Conservation (phyloP, 2,329 filamentous ascomycete genomes). For the Plenodomus lindquistii region DNA sequence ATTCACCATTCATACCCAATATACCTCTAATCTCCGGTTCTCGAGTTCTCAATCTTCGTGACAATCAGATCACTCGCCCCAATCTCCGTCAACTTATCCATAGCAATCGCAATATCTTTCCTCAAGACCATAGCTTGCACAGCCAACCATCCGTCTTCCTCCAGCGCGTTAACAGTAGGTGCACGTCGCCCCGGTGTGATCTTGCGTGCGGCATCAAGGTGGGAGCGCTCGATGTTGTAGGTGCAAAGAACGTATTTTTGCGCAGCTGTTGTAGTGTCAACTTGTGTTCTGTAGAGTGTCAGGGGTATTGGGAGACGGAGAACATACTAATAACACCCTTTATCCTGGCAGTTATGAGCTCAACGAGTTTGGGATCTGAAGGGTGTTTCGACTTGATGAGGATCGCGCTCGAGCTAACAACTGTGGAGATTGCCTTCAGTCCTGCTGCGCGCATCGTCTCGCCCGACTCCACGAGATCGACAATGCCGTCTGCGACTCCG, state of each 20-base stretch:
- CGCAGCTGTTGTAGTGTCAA: slow-evolving; percentile 59
- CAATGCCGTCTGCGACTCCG: slow-evolving; percentile 94
- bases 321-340: slow-evolving; percentile 81
- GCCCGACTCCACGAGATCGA: slow-evolving; percentile 96
- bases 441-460: slow-evolving; percentile 98
- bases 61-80: slow-evolving; percentile 87
- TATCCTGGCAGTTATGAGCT: slow-evolving; percentile 84
- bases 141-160: slow-evolving; percentile 91
- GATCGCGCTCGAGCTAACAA: slow-evolving; percentile 83
- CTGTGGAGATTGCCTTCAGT: slow-evolving; percentile 90
- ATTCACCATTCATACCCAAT: neutral
- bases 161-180: slow-evolving; percentile 85
- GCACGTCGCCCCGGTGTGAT: slow-evolving; percentile 95
- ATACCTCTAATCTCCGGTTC: slow-evolving; percentile 25
- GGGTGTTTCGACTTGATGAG: slow-evolving; percentile 88
- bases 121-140: slow-evolving; percentile 92
- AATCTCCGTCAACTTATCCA: slow-evolving; percentile 78
- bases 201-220: slow-evolving; percentile 67
- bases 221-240: slow-evolving; percentile 82
- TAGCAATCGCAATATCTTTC: slow-evolving; percentile 79
- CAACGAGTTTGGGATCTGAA: slow-evolving; percentile 77
- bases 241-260: slow-evolving; percentile 94
- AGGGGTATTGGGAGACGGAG: neutral
- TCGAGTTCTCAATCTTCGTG: slow-evolving; percentile 80
- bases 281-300: neutral